phyloP scores from a whole-genome alignment of 2,329 filamentous ascomycete species.

The Alternaria alternata region DNA sequence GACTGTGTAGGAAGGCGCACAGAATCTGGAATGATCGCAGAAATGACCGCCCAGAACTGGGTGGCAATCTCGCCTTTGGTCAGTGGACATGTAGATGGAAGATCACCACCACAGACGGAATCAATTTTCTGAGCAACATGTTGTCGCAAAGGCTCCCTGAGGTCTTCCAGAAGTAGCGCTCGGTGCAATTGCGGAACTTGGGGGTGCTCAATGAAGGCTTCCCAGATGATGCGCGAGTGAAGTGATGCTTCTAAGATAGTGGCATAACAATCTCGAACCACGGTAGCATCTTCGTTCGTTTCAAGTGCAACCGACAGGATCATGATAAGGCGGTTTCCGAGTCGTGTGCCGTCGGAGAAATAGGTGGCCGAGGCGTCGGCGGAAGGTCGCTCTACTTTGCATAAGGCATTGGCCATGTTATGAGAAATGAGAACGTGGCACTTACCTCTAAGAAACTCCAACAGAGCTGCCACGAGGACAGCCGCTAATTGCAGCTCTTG shows the following conservation, averaged over 20 bases:
- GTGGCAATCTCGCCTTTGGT: conserved; percentile 39
- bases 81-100: conserved; percentile 45
- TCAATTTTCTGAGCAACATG: conserved; percentile 40
- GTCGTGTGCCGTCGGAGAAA: conserved; percentile 39
- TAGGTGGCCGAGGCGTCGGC: conserved; percentile 42
- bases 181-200: conserved; percentile 39
- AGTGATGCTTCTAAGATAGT: conserved; percentile 49
- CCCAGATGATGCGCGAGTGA: conserved; percentile 46
- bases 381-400: conserved; percentile 44
- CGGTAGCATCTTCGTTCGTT: conserved; percentile 20
- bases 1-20: conserved; percentile 35
- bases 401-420: conserved; percentile 31
- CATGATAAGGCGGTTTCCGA: conserved; percentile 44
- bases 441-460: conserved; percentile 48
- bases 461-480: conserved; percentile 38
- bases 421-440: neutral
- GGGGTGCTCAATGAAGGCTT: conserved; percentile 38
- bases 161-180: conserved; percentile 40
- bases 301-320: conserved; percentile 36
- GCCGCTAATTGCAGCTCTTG: conserved; percentile 39
- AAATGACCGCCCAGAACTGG: conserved; percentile 48
- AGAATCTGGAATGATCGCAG: conserved; percentile 39
- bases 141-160: conserved; percentile 34
- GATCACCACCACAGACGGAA: conserved; percentile 46
- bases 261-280: conserved; percentile 39